Evolutionary conservation across 352 stramenopile species (phyloP), one percentile per base, ranked within the genome.

Genomic region (Phytophthora chlamydospora): DNA sequence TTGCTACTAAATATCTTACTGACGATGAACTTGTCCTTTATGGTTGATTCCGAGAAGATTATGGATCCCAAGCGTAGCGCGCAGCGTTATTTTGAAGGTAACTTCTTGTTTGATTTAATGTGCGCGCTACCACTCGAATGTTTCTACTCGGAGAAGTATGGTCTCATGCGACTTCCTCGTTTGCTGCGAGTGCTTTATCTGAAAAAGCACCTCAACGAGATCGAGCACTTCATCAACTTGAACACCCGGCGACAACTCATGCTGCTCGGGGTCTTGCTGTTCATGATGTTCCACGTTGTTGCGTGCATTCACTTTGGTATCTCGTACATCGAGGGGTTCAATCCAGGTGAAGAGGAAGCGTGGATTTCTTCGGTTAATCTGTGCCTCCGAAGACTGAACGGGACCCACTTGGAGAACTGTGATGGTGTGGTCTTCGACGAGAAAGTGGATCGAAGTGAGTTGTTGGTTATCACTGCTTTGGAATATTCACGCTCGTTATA

Each of bases 1-100:
- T 45, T 88, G 1, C 48, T 62, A 2, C 53, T 60, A 12, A 73
- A 85, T 21, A 60, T 87, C 8, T 68, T 84, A 19, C 36, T 82
- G 11, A 87, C 81, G 47, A 66, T 84, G 17, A 81, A 77, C 9
- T 58, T 85, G 0, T 80, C 76, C 17, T 88, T 79, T 50, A 66
- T 65, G 2, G 32, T 59, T 5, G 60, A 86, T 31, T 65, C 76
- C 2, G 78, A 88, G 42, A 88, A 79, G 39, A 85, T 88, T 19
- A 56, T 74, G 21, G 66, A 85, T 19, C 66, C 78, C 0, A 50
- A 43, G 6, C 52, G 62, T 52, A 84, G 71, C 36, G 66, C 72
- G 0, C 14, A 36, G 4, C 57, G 52, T 9, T 88, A 88, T 48
- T 14, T 85, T 2, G 33, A 62, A 10, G 54, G 69, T n/a, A 29